These are phyloP conservation scores for Melanomma pulvis-pyrius DNA, from an alignment of 495 filamentous ascomycete genomes.

Conservation along the genomic window DNA sequence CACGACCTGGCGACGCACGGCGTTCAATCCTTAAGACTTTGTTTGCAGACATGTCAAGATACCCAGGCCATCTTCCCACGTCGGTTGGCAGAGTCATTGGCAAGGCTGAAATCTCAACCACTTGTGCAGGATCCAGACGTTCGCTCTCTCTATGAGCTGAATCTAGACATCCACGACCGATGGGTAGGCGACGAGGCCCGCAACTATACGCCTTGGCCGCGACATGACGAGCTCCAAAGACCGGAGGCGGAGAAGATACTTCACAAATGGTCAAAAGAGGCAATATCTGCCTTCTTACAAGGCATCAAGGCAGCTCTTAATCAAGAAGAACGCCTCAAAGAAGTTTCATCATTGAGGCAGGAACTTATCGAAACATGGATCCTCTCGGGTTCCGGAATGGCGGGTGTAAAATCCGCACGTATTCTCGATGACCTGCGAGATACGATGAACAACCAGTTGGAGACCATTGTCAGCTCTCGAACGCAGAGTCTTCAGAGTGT, in stretches of 20 bases:
- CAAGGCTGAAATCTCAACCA: conserved; percentile 66
- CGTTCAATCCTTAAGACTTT: conserved; percentile 67
- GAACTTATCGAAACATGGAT: conserved; percentile 78
- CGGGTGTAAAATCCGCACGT: conserved; percentile 43
- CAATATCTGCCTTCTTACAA: conserved; percentile 64
- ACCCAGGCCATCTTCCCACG: conserved; percentile 74
- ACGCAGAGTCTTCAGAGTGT: conserved; percentile 62
- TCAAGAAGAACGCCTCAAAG: conserved; percentile 62
- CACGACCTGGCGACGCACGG: conserved; percentile 40
- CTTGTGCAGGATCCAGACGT: conserved; percentile 72
- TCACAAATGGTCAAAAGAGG: conserved; percentile 72
- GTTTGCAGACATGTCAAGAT: conserved; percentile 73
- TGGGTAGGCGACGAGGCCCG: conserved; percentile 85
- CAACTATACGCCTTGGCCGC: conserved; percentile 87
- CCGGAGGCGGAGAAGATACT: conserved; percentile 66
- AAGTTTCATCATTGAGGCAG: conserved; percentile 67
- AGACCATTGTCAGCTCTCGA: conserved; percentile 60
- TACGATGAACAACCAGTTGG: conserved; percentile 67
- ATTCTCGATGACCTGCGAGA: conserved; percentile 70
- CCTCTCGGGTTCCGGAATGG: conserved; percentile 49
- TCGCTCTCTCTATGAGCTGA: conserved; percentile 64
- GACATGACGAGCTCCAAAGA: conserved; percentile 75
- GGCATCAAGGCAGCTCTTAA: conserved; percentile 61
- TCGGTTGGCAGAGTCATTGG: conserved; percentile 69
- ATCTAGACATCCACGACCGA: conserved; percentile 76